These are phyloP conservation scores for Fusarium falciforme DNA, from an alignment of 2,329 filamentous ascomycete species.

Conservation along the genomic window DNA sequence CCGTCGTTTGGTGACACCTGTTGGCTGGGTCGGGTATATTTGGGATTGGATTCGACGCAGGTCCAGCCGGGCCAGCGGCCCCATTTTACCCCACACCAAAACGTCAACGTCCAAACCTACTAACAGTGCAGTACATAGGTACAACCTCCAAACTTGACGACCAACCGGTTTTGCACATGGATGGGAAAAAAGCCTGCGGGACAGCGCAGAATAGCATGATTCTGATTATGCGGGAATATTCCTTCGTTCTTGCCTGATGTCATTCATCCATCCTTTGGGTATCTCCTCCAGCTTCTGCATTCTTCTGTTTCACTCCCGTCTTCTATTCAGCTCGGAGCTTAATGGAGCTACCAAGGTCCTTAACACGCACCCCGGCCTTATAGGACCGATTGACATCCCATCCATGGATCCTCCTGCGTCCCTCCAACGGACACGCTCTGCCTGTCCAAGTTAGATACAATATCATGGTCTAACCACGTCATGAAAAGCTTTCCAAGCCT, in stretches of 20 bases:
- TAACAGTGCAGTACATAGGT: neutral
- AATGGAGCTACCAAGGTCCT: constrained; percentile 19
- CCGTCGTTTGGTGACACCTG: constrained; percentile 5
- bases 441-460: neutral
- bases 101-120: constrained; percentile 25
- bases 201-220: neutral
- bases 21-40: neutral
- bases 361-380: constrained; percentile 7
- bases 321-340: neutral
- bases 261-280: neutral
- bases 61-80: constrained; percentile 18
- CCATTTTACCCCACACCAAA: constrained; percentile 30
- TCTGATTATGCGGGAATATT: neutral
- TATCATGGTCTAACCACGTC: constrained; percentile 9
- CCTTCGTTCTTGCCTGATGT: neutral
- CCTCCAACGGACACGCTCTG: neutral
- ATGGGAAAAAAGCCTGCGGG: neutral
- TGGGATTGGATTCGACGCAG: constrained; percentile 5
- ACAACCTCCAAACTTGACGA: neutral
- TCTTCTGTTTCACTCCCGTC: neutral
- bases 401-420: constrained; percentile 9
- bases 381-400: constrained; percentile 32
- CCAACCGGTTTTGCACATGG: neutral
- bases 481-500: constrained; percentile 4
- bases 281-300: neutral